Conservation (phyloP, 352 stramenopile genomes). For the Aphanomyces cochlioides region DNA sequence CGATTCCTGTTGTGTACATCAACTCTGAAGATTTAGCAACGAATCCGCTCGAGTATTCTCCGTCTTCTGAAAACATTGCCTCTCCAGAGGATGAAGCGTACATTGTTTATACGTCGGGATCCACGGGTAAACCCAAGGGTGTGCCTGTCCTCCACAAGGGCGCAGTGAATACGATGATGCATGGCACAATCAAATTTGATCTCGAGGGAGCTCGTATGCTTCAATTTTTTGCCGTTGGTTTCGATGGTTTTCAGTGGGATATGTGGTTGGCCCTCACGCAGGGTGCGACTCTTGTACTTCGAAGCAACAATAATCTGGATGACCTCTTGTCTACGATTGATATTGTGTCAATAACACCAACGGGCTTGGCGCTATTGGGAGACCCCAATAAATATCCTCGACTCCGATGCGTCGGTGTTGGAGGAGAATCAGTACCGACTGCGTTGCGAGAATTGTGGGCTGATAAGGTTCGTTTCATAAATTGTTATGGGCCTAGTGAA, state of each 20-base stretch:
- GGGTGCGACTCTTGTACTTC: slow-evolving; percentile 51
- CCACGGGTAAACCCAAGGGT: background rate
- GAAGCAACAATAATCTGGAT: slow-evolving; percentile 58
- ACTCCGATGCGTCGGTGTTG: background rate
- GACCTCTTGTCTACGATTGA: background rate
- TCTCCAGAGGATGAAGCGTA: background rate
- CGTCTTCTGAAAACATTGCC: background rate
- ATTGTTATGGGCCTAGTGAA: slow-evolving; percentile 19
- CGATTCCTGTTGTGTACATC: background rate
- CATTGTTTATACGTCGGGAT: background rate
- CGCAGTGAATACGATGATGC: background rate
- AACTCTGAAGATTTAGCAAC: background rate
- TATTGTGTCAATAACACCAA: background rate
- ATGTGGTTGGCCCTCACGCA: background rate
- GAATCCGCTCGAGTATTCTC: background rate
- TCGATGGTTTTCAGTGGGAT: background rate
- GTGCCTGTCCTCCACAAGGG: background rate
- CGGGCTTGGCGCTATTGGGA: background rate
- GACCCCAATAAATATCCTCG: background rate
- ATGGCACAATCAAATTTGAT: background rate
- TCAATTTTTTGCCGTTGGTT: background rate
- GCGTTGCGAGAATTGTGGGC: background rate
- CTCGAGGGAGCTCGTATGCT: background rate
- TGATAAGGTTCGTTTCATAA: background rate
- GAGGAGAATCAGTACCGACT: background rate